Evolutionary conservation across 352 stramenopile genomes (phyloP), one percentile per base, ranked within the genome.

Genomic region (Peronospora farinosa): DNA sequence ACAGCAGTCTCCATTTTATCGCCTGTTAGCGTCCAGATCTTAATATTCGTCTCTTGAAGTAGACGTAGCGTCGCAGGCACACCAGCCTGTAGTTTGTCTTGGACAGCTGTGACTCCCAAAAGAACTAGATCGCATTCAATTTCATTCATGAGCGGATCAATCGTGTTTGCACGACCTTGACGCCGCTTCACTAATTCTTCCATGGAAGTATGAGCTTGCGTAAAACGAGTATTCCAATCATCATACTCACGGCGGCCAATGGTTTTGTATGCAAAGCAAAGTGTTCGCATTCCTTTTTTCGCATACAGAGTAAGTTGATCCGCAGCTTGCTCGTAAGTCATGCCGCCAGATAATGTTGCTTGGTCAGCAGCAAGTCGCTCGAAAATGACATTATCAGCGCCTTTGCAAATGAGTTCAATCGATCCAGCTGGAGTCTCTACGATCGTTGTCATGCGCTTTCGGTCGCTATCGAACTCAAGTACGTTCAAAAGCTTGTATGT

Each of bases 361-460:
- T 74, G 56, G 31, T 85, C 57, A 5, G 57, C 44, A 16, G 48
- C 57, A 16, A 92, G 65, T 3, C 79, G 73, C 42, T 90, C 72
- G 13, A 90, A 65, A 51, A 92, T 89, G 7, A 89, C 78, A 52
- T 80, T 89, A 51, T 92, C 82, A 5, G 82, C 82, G 10, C 82
- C 82, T 63, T 92, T 91, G 50, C 78, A 89, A 7, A 89, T 54
- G 16, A 91, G 48, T 39, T 81, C 60, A 28, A 91, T 78, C 11
- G 69, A 57, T 16, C 72, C 72, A 15, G 69, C 58, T 7, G 72
- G 76, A 4, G 71, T 77, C 47, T 96, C 74, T 12, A 98, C 69
- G 30, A 99, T 78, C 36, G 98, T 86, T 11, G 88, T 97, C 96
- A 99, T 99, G 36, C 97, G 72, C 65, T 99, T 99, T 28, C 97